Base-by-base conservation (phyloP, 352 stramenopile species). In the Phytophthora fragariaefolia region DNA sequence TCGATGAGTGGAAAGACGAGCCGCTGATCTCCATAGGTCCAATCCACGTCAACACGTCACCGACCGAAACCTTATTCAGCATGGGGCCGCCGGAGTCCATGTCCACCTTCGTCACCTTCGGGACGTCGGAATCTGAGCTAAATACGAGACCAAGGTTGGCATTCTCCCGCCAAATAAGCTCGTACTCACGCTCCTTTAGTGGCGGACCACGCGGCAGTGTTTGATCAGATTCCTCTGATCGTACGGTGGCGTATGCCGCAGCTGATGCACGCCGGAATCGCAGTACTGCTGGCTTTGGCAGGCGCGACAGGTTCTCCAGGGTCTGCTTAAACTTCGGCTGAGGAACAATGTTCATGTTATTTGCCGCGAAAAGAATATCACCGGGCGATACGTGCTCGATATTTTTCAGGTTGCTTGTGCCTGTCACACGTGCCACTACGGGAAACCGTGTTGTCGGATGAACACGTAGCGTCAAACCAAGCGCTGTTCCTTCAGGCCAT, bases 121-220 rank as follows among this genome's bases (percentile, higher is more conserved):
- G 84, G 40, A 90, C 71, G 43, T 95, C 86, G 5, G 70, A 71
- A 50, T 93, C 86, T 22, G 84, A 91, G 61, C 85, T 94, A 59
- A 96, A 96, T 10, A 96, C 85, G 12, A 96, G 73, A 1, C 88
- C 88, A 30, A 96, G 73, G 42, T 93, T 94, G 43, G 83, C 81
- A 66, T 88, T 93, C 45, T 96, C 88, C 20, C 85, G 74, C 88
- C 88, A 96, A 40, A 95, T 83, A 17, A 95, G 75, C 49, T 94
- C 88, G 63, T 92, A 96, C 64, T 95, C 86, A 22, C 76, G 67
- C 27, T 92, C 83, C 18, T 84, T 87, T 34, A 93, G 59, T 4
- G 69, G 22, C n/a, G 81, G 82, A 7, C 82, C 83, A 23, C 83
- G 83, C 7, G 79, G 80, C 24, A 92, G 57, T 12, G 63, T 43